Evolutionary conservation across 805 yeast species (phyloP).

Genomic region (Aciculoconidium aculeatum): DNA sequence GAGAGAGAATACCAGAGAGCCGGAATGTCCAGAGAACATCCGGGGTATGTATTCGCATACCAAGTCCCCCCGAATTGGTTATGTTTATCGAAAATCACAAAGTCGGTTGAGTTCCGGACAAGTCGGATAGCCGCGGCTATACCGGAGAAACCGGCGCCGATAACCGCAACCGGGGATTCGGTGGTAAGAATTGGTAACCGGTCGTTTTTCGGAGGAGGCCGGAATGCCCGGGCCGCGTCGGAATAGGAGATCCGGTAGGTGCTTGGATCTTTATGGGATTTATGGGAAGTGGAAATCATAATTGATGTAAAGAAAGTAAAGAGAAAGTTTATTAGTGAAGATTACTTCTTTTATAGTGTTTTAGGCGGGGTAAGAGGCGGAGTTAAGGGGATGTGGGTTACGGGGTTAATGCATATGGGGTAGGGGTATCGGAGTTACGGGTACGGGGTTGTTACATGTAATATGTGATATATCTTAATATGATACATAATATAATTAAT

Average conservation of each 20-base stretch:
- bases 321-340: too few relatives aligned
- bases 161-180: conserved; percentile 26
- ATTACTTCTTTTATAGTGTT: too few relatives aligned
- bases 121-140: conserved; percentile 26
- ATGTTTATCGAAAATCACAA: conserved; percentile 34
- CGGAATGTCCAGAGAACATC: conserved; percentile 41
- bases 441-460: too few relatives aligned
- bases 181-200: conserved; percentile 17
- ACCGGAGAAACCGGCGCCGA: conserved; percentile 40
- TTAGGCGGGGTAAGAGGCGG: too few relatives aligned
- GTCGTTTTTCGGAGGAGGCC: conserved; percentile 12
- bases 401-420: too few relatives aligned
- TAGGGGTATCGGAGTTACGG: too few relatives aligned
- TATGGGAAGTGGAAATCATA: conserved; percentile 17
- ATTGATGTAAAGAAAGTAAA: too few relatives aligned
- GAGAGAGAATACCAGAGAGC: conserved; percentile 36
- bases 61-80: conserved; percentile 38
- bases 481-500: too few relatives aligned
- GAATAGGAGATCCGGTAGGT: conserved; percentile 24
- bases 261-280: conserved; percentile 28
- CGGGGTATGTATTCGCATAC: conserved; percentile 42
- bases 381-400: too few relatives aligned
- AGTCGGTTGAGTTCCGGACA: conserved; percentile 22
- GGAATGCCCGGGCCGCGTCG: conserved; percentile 21
- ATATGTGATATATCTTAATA: too few relatives aligned